Conservation (phyloP, 2,329 filamentous ascomycete species). For the Hypoxylon sp. region DNA sequence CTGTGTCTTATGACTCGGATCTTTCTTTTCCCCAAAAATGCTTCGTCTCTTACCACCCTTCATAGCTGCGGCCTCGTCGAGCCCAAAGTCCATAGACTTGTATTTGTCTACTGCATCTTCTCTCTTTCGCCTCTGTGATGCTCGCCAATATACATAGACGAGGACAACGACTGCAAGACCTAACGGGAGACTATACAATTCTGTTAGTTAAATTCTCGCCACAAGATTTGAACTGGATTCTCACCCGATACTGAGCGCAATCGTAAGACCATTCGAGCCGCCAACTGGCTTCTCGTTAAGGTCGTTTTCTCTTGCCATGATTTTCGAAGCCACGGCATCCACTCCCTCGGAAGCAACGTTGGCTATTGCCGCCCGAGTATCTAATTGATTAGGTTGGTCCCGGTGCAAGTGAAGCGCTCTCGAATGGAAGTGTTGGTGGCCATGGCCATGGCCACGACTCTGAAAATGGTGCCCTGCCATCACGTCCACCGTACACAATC, state of each 20-base stretch:
- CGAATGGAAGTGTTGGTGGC: constrained; percentile 42
- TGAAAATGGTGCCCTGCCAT: constrained; percentile 43
- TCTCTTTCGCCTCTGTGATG: constrained; percentile 74
- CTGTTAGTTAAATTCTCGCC: constrained; percentile 34
- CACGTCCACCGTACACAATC: constrained; percentile 23
- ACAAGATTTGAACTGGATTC: constrained; percentile 51
- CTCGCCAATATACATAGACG: constrained; percentile 82
- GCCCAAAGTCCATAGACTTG: constrained; percentile 91
- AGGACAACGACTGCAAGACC: constrained; percentile 74
- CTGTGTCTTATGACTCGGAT: constrained; percentile 61
- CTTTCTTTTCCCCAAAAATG: constrained; percentile 69
- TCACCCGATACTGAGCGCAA: constrained; percentile 78
- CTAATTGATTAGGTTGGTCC: constrained; percentile 33
- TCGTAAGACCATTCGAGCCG: constrained; percentile 70
- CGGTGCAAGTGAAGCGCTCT: constrained; percentile 34
- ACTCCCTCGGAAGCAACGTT: constrained; percentile 19
- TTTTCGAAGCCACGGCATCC: constrained; percentile 24
- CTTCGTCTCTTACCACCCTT: constrained; percentile 60
- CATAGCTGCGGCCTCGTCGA: constrained; percentile 63
- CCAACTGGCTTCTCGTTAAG: constrained; percentile 71
- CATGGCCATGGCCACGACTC: constrained; percentile 44
- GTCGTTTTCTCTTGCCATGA: constrained; percentile 50
- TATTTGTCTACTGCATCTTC: constrained; percentile 91
- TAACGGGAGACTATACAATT: constrained; percentile 75
- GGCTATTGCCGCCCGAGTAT: constrained; percentile 23